Conservation (phyloP, 2,329 filamentous ascomycete species). For the Calonectria hongkongensis region DNA sequence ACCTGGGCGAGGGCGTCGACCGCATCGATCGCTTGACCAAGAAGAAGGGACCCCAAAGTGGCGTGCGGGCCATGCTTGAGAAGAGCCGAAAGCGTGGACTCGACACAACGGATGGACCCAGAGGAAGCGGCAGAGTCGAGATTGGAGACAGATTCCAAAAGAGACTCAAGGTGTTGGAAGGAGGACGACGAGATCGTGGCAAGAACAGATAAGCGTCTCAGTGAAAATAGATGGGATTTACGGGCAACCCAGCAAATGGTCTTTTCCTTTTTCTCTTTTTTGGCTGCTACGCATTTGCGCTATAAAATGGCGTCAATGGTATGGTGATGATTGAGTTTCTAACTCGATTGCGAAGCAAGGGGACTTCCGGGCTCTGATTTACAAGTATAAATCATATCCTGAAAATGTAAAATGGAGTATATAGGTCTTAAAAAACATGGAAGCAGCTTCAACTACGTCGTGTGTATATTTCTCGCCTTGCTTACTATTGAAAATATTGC, state of each 20-base stretch:
- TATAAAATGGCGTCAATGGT: constrained; percentile 4
- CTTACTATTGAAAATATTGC: too few species aligned
- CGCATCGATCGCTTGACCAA: constrained; percentile 89
- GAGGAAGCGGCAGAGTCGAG: constrained; percentile 76
- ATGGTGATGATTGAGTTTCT: constrained; percentile 5
- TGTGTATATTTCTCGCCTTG: too few species aligned
- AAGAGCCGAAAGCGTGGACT: constrained; percentile 89
- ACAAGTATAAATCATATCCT: constrained; percentile 2
- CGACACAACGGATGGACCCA: constrained; percentile 81
- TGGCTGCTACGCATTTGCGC: not conserved
- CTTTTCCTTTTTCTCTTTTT: not conserved
- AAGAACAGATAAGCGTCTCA: constrained; percentile 60
- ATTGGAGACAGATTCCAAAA: constrained; percentile 87
- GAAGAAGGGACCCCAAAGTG: constrained; percentile 76
- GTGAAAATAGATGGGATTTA: constrained; percentile 38
- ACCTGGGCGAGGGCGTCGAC: constrained; percentile 89
- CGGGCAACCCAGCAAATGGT: constrained; percentile 19
- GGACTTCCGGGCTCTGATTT: not conserved
- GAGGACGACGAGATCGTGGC: constrained; percentile 66
- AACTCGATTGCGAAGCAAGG: not conserved
- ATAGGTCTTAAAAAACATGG: constrained; percentile 1
- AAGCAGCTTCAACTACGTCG: not conserved
- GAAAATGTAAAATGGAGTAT: not conserved
- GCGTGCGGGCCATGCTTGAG: constrained; percentile 80
- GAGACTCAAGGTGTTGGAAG: constrained; percentile 75